These are phyloP conservation scores for Lodderomyces beijingensis DNA, from an alignment of 1,139 yeast genomes.

Conservation along the genomic window DNA sequence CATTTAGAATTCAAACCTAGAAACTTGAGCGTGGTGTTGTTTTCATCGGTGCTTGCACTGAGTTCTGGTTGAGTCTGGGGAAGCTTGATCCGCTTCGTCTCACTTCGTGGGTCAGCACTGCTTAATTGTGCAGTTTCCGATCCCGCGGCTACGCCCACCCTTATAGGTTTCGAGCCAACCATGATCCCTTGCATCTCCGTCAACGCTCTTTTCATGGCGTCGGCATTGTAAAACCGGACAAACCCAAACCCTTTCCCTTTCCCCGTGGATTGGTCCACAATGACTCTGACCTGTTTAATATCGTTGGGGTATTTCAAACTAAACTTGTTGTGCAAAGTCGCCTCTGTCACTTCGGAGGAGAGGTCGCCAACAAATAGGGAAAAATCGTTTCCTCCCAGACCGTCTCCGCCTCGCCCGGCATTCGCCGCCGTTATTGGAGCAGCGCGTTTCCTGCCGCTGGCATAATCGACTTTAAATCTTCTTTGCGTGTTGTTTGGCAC, in stretches of 20 bases:
- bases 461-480: conserved; percentile 78
- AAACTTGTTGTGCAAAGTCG: conserved; percentile 61
- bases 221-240: conserved; percentile 71
- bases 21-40: conserved; percentile 30
- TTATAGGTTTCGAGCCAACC: conserved; percentile 69
- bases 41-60: conserved; percentile 31
- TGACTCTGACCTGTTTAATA: conserved; percentile 80
- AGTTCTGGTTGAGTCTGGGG: conserved; percentile 34
- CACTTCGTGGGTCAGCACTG: conserved; percentile 7
- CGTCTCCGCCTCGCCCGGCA: too few relatives aligned
- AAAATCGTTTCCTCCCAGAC: conserved; percentile 4
- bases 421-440: conserved; percentile 2
- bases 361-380: conserved; percentile 74
- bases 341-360: conserved; percentile 72
- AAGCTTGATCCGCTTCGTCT: conserved; percentile 7
- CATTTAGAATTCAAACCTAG: conserved; percentile 27
- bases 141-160: conserved; percentile 47
- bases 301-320: conserved; percentile 64
- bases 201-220: conserved; percentile 72
- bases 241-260: conserved; percentile 87
- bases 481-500: conserved; percentile 58
- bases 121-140: conserved; percentile 10
- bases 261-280: conserved; percentile 75
- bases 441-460: conserved; percentile 20
- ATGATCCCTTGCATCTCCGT: conserved; percentile 78